These are phyloP conservation scores for Rosa hybrid DNA, from an alignment of 331 rosid species.

Conservation along the genomic window DNA sequence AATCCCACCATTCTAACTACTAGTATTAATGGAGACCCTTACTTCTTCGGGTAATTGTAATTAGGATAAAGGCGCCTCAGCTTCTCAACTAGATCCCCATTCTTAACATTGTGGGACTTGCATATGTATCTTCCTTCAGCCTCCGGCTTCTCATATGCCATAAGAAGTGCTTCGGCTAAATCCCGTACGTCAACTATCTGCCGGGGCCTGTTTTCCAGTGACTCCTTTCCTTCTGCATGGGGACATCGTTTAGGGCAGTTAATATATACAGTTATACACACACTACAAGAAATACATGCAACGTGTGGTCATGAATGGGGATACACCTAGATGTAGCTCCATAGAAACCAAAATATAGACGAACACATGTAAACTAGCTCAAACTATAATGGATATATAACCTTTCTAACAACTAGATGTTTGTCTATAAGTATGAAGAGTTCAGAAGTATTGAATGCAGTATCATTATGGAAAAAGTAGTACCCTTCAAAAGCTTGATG, in stretches of 20 bases:
- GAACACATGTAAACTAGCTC: neutral
- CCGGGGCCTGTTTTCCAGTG: slow-evolving; percentile 46
- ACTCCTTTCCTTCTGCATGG: slow-evolving; percentile 36
- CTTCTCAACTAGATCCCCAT: slow-evolving; percentile 48
- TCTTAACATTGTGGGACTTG: slow-evolving; percentile 31
- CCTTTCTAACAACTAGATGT: neutral
- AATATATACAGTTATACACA: neutral
- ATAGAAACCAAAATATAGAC: neutral
- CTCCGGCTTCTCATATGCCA: slow-evolving; percentile 57
- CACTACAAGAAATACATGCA: neutral
- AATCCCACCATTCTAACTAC: neutral
- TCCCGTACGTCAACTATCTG: slow-evolving; percentile 59
- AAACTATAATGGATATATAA: neutral
- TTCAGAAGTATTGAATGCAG: neutral
- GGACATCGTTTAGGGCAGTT: neutral
- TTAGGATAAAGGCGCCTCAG: slow-evolving; percentile 58
- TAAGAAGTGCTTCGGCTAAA: slow-evolving; percentile 49
- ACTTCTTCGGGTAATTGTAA: slow-evolving; percentile 62
- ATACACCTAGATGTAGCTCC: neutral
- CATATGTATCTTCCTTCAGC: slow-evolving; percentile 76
- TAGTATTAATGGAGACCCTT: slow-evolving; percentile 27
- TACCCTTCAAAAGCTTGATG: slow-evolving; percentile 62
- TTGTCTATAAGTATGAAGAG: neutral
- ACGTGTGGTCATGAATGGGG: neutral
- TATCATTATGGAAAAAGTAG: neutral